Evolutionary conservation across 1,284 basidiomycete species (phyloP).

Genomic region (Afroboletus lepidellus): DNA sequence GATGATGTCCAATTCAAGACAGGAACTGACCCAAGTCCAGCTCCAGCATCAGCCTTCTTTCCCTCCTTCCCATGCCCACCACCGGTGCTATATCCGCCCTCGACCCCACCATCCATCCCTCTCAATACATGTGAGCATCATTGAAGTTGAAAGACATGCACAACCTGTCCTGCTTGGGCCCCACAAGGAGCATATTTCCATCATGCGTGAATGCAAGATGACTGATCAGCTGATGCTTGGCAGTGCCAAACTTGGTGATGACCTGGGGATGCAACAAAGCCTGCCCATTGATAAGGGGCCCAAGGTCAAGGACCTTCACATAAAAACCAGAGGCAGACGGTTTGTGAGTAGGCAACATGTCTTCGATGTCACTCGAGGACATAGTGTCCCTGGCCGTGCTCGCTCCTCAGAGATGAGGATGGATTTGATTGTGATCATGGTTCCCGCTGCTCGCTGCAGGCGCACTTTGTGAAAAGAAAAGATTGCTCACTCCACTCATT

Average conservation of each 20-base stretch:
- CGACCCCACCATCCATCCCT: not conserved
- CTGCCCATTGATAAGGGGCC: slow-evolving; percentile 33
- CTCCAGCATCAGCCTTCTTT: slow-evolving; percentile 5
- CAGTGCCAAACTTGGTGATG: slow-evolving; percentile 49
- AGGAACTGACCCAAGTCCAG: slow-evolving; percentile 6
- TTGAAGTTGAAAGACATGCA: slow-evolving; percentile 54
- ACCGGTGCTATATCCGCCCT: not conserved
- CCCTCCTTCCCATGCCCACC: slow-evolving; percentile 5
- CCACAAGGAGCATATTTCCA: slow-evolving; percentile 57
- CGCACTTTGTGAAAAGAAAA: slow-evolving; percentile 63
- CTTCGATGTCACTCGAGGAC: slow-evolving; percentile 14
- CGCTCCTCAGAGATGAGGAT: slow-evolving; percentile 12
- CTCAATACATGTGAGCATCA: slow-evolving; percentile 37
- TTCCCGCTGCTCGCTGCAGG: slow-evolving; percentile 43
- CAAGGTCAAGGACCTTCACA: slow-evolving; percentile 58
- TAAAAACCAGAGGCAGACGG: slow-evolving; percentile 34
- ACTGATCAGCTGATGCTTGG: slow-evolving; percentile 49
- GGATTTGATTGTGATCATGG: slow-evolving; percentile 12
- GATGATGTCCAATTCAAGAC: slow-evolving; percentile 3
- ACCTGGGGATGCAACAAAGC: slow-evolving; percentile 29
- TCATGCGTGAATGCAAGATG: slow-evolving; percentile 58
- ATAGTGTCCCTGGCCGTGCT: slow-evolving; percentile 10
- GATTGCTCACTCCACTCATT: slow-evolving; percentile 24
- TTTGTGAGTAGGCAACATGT: slow-evolving; percentile 1
- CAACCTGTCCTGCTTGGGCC: slow-evolving; percentile 60